phyloP scores from a whole-genome alignment of 2,329 filamentous ascomycete species.

The Sclerotinia minor region DNA sequence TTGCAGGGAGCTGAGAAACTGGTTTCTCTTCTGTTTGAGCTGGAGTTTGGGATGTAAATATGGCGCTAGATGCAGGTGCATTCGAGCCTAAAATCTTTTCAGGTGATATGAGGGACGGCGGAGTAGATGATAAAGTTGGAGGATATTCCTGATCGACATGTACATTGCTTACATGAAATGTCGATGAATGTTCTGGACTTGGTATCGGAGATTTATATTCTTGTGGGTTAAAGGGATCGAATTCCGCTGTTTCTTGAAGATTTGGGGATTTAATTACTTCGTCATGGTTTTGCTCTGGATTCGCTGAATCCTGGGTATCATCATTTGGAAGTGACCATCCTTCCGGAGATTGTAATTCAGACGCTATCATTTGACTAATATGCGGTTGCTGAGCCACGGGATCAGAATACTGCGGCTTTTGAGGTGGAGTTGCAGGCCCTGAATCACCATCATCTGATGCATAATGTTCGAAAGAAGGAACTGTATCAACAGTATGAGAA shows the following conservation, averaged over 20 bases:
- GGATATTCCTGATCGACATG: constrained; percentile 21
- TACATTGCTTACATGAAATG: constrained; percentile 17
- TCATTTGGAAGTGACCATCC: constrained; percentile 15
- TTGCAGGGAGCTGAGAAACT: constrained; percentile 1
- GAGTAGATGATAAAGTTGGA: neutral
- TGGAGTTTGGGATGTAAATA: neutral
- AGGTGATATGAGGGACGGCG: neutral
- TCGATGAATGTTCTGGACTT: constrained; percentile 12
- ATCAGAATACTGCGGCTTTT: constrained; percentile 6
- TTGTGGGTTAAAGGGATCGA: constrained; percentile 32
- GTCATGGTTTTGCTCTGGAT: neutral
- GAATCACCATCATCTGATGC: constrained; percentile 30
- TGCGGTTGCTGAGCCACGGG: neutral
- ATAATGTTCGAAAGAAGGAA: constrained; percentile 35
- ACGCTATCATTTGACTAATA: constrained; percentile 26
- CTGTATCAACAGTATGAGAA: constrained; percentile 35
- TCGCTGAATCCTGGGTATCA: constrained; percentile 1
- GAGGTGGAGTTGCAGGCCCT: constrained; percentile 18
- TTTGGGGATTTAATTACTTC: constrained; percentile 13
- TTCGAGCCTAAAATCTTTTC: constrained; percentile 14
- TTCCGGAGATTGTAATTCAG: constrained; percentile 10
- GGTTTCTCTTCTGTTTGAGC: neutral
- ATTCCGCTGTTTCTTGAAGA: constrained; percentile 28
- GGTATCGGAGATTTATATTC: constrained; percentile 26
- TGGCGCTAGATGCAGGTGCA: neutral